Conservation (phyloP, 2,329 filamentous ascomycete genomes). For the Venturia effusa region DNA sequence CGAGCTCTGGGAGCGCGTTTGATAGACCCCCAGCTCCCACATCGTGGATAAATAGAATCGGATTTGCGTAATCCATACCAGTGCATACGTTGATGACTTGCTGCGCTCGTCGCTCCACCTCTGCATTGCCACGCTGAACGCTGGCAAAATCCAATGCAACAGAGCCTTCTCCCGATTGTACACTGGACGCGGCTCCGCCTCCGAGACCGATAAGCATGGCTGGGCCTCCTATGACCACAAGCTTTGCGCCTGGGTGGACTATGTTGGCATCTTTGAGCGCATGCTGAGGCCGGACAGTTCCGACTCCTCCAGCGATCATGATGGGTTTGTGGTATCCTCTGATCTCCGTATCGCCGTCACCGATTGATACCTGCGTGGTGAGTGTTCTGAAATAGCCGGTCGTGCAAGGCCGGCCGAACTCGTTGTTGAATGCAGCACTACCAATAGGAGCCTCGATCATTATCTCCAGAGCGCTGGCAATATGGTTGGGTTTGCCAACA, state of each 20-base stretch:
- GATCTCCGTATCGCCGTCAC: slow-evolving; percentile 54
- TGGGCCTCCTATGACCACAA: slow-evolving; percentile 87
- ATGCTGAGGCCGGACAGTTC: slow-evolving; percentile 81
- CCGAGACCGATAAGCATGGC: slow-evolving; percentile 97
- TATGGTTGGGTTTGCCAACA: slow-evolving; percentile 80
- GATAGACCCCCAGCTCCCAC: slow-evolving; percentile 87
- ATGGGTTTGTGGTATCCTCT: slow-evolving; percentile 97
- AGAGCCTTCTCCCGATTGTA: slow-evolving; percentile 75
- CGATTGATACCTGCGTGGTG: slow-evolving; percentile 55
- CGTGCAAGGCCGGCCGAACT: slow-evolving; percentile 85
- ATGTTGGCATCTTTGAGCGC: slow-evolving; percentile 72
- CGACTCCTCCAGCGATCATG: slow-evolving; percentile 93
- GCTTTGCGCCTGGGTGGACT: slow-evolving; percentile 77
- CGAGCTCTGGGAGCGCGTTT: slow-evolving; percentile 76
- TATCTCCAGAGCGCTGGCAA: slow-evolving; percentile 88
- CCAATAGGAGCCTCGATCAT: slow-evolving; percentile 97
- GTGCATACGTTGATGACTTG: slow-evolving; percentile 96
- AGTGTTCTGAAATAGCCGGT: slow-evolving; percentile 88
- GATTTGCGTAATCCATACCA: slow-evolving; percentile 71
- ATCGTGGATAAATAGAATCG: slow-evolving; percentile 95
- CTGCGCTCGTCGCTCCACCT: slow-evolving; percentile 89
- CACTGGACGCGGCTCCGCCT: slow-evolving; percentile 87
- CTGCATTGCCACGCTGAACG: slow-evolving; percentile 92
- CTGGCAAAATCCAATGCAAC: slow-evolving; percentile 94
- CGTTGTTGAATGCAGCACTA: slow-evolving; percentile 93